These are phyloP conservation scores for Emmonsiellopsis sp. DNA, from an alignment of 2,329 filamentous ascomycete species.

Conservation along the genomic window DNA sequence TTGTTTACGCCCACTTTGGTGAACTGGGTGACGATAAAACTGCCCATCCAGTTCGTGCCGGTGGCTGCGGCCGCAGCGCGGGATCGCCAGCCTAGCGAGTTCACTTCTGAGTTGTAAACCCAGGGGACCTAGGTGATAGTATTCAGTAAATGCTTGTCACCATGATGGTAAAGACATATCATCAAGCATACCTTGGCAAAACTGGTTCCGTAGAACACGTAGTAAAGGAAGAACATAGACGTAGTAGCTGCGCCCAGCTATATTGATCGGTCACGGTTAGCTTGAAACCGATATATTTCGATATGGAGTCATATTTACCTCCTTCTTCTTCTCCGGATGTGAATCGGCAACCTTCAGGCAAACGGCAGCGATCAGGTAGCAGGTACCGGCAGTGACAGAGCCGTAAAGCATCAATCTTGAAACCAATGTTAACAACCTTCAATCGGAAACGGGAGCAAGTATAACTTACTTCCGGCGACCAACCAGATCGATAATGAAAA, in stretches of 20 bases:
- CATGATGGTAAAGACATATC: not conserved
- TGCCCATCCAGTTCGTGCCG: conserved; percentile 20
- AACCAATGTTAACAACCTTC: not conserved
- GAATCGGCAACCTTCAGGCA: conserved; percentile 8
- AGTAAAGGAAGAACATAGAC: conserved; percentile 11
- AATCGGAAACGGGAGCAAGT: not conserved
- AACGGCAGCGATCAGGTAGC: conserved; percentile 9
- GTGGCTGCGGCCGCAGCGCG: conserved; percentile 13
- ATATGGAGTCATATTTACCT: not conserved
- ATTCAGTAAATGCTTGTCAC: not conserved
- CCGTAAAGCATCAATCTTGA: conserved; percentile 11
- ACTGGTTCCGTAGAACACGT: conserved; percentile 12
- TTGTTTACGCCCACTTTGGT: conserved; percentile 15
- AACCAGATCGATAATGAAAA: conserved; percentile 12
- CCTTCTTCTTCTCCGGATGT: conserved; percentile 6
- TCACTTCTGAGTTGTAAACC: conserved; percentile 14
- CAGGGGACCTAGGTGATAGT: conserved; percentile 18
- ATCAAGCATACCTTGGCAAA: conserved; percentile 5
- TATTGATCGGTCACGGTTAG: not conserved
- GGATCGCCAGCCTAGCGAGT: conserved; percentile 12
- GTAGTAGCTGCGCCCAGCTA: conserved; percentile 6
- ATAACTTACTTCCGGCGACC: conserved; percentile 11
- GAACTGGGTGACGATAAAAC: conserved; percentile 17
- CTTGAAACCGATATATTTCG: not conserved
- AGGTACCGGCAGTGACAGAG: conserved; percentile 9